These are phyloP conservation scores for Solanum hybrid DNA, from an alignment of 305 asterid genomes.

Conservation along the genomic window DNA sequence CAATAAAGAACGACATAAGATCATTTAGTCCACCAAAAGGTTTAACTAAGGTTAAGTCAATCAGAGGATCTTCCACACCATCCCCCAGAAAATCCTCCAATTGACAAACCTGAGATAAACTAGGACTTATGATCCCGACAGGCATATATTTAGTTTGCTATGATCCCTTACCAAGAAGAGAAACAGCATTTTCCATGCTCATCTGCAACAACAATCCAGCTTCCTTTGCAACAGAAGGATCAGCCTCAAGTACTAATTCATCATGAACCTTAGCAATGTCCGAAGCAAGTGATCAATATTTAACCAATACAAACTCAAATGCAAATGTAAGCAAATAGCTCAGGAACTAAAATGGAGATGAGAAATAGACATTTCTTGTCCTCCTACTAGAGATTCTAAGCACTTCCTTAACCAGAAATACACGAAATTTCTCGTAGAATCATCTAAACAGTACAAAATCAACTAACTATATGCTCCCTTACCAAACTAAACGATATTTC, in stretches of 20 bases:
- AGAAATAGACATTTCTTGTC: neutral
- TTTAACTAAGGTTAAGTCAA: neutral
- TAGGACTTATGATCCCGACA: neutral
- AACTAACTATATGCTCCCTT: neutral
- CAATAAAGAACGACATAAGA: too few relatives aligned
- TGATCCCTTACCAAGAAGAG: conserved; percentile 65
- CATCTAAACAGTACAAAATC: neutral
- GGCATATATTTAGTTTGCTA: neutral
- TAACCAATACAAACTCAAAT: neutral
- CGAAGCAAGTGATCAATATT: neutral
- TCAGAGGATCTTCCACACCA: neutral
- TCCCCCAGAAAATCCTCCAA: neutral
- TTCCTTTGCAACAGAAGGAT: conserved; percentile 67
- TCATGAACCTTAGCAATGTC: conserved; percentile 67
- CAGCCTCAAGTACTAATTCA: conserved; percentile 86
- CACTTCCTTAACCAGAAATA: neutral
- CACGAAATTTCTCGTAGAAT: neutral
- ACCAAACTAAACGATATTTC: neutral
- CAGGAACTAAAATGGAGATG: neutral
- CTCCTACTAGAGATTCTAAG: neutral
- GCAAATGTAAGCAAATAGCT: neutral
- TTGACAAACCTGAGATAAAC: conserved; percentile 1
- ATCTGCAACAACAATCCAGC: conserved; percentile 62
- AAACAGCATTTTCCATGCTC: conserved; percentile 83
- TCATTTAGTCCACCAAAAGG: neutral